These are phyloP conservation scores for Amaranthus tricolor DNA, from an alignment of 179 eudicot species.

Conservation along the genomic window DNA sequence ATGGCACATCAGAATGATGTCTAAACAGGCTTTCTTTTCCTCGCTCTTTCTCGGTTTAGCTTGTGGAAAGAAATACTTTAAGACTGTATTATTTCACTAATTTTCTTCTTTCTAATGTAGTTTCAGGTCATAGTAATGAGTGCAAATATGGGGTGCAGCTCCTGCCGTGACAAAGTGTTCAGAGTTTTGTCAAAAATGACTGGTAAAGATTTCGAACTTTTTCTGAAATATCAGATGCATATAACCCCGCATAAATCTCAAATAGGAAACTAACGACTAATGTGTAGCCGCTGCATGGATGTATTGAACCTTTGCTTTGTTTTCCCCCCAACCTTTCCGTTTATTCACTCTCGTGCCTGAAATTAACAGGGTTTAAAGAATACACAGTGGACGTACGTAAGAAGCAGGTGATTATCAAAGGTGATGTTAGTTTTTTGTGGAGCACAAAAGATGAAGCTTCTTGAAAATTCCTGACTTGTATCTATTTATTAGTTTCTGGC, in stretches of 20 bases:
- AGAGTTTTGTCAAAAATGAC: slow-evolving; percentile 30
- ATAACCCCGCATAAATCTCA: too few relatives aligned
- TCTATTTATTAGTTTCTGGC: neutral
- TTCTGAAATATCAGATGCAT: neutral
- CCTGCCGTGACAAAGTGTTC: slow-evolving; percentile 28
- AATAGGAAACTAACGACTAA: neutral
- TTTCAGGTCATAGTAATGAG: slow-evolving; percentile 30
- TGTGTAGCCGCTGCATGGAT: neutral
- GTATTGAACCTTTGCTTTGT: neutral
- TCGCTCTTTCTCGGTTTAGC: neutral
- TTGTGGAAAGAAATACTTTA: neutral
- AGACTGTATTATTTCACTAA: neutral
- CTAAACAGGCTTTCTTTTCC: neutral
- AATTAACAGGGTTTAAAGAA: slow-evolving; percentile 29
- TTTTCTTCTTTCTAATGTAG: neutral
- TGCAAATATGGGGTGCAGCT: slow-evolving; percentile 33
- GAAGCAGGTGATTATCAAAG: slow-evolving; percentile 28
- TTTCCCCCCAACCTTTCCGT: neutral
- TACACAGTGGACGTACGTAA: slow-evolving; percentile 28
- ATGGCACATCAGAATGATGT: neutral
- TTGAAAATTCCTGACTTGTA: neutral
- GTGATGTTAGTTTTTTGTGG: slow-evolving; percentile 24
- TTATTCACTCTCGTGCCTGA: neutral
- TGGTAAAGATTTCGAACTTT: neutral
- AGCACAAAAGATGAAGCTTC: slow-evolving; percentile 4